These are phyloP conservation scores for Linnemannia exigua DNA, from an alignment of 192 early-diverging fungal species.

Conservation along the genomic window DNA sequence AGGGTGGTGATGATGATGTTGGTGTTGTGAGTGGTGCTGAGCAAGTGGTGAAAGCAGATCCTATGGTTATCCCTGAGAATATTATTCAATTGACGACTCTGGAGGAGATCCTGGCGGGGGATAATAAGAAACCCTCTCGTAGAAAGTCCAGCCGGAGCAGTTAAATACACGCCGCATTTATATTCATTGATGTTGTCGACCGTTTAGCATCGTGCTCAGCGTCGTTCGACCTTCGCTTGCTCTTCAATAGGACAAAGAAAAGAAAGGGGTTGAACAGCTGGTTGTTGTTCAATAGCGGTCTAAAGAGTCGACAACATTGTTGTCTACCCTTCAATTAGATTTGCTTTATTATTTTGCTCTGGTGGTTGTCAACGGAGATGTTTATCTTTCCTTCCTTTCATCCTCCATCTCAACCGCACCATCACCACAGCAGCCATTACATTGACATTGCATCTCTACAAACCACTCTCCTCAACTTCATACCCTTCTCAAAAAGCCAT, in stretches of 20 bases:
- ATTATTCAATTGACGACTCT: conserved; percentile 22
- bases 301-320: too few species aligned
- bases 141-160: conserved; percentile 16
- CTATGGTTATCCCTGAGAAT: background rate
- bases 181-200: background rate
- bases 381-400: background rate
- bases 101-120: conserved; percentile 34
- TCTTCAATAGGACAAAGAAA: too few species aligned
- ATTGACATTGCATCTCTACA: background rate
- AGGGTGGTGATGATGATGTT: background rate
- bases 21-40: background rate
- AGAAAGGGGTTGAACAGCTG: too few species aligned
- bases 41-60: background rate
- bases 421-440: too few species aligned
- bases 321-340: too few species aligned
- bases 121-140: conserved; percentile 37
- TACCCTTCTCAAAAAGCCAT: background rate
- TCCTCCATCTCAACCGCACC: too few species aligned
- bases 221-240: background rate
- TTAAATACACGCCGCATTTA: background rate
- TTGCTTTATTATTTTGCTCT: too few species aligned
- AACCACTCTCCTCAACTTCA: background rate
- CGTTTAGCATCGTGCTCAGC: too few species aligned
- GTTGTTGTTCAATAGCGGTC: too few species aligned
- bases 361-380: too few species aligned